Evolutionary conservation across 495 filamentous ascomycete species (phyloP).

Genomic region (Beverwykella pulmonaria): DNA sequence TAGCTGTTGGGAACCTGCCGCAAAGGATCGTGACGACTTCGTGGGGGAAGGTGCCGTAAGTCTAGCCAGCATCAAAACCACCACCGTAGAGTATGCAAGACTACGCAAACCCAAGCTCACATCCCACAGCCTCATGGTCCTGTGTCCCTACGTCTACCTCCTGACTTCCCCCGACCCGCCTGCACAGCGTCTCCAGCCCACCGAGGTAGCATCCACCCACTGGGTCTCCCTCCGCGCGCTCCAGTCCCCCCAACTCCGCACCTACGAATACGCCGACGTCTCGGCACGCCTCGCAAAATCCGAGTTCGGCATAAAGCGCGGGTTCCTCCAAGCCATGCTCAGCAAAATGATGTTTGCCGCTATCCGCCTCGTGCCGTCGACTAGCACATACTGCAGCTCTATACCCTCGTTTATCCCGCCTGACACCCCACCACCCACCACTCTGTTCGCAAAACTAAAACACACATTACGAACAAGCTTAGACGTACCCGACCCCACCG

Average conservation of each 20-base stretch:
- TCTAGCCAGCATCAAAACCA: slow-evolving; percentile 16
- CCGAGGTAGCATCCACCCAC: slow-evolving; percentile 74
- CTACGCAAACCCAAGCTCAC: background rate
- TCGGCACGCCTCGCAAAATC: slow-evolving; percentile 62
- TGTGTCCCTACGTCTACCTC: slow-evolving; percentile 76
- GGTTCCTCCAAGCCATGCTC: slow-evolving; percentile 58
- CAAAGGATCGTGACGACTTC: slow-evolving; percentile 72
- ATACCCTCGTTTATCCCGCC: slow-evolving; percentile 51
- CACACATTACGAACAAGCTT: background rate
- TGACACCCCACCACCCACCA: background rate
- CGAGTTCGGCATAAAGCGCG: slow-evolving; percentile 54
- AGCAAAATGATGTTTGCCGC: slow-evolving; percentile 76
- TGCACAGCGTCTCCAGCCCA: slow-evolving; percentile 65
- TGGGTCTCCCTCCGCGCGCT: slow-evolving; percentile 74
- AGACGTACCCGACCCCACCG: slow-evolving; percentile 8
- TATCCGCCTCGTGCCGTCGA: slow-evolving; percentile 63
- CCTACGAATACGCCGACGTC: slow-evolving; percentile 66
- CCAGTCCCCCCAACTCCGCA: slow-evolving; percentile 63
- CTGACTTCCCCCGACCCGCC: slow-evolving; percentile 61
- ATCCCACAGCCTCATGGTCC: slow-evolving; percentile 66
- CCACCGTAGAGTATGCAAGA: background rate
- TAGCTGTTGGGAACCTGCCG: slow-evolving; percentile 68
- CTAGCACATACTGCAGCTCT: slow-evolving; percentile 60
- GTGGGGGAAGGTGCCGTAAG: slow-evolving; percentile 71
- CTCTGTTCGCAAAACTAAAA: slow-evolving; percentile 11